Evolutionary conservation across 345 rosid species (phyloP), one percentile per base, ranked within the genome.

Genomic region (Populus alba): DNA sequence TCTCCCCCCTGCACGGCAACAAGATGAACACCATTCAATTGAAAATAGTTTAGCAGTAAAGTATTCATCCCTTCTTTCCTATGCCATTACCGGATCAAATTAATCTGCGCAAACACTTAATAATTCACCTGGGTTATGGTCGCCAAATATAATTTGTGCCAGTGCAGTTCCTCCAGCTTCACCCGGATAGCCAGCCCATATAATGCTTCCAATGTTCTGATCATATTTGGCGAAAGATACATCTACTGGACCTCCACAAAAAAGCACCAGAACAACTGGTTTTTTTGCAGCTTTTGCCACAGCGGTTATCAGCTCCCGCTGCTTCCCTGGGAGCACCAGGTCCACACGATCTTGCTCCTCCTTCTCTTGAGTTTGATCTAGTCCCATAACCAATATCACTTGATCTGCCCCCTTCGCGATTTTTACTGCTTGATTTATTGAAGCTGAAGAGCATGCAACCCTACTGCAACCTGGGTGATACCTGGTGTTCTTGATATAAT

Each of bases 121-220:
- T 23, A 43, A 70, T 77, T 84, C 71, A 92, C 98, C 98, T 33
- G 97, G 99, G 74, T 92, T 96, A 79, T 91, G 92, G 55, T 92
- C 93, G 33, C 98, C 98, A 27, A 91, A 92, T 31, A 96, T 83
- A 85, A 96, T 82, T 79, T 96, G 93, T 23, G 97, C 88, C 49
- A 90, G 86, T 12, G 99, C 97, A 77, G 29, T 68, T 10, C 94
- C 97, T 57, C 98, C 98, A 17, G 86, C 97, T 87, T 96, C 90
- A 35, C 98, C 97, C 0, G 97, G 99, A 87, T 92, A 96, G 81
- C 99, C 98, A 59, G 91, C 99, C 97, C 98, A 96, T 68, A 96
- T 45, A 66, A 94, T 94, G 82, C 92, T 81, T 43, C 97, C 95
- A 13, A 92, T 88, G 3, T 87, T 89, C 11, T 38, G 71, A 53